Evolutionary conservation across 2,329 filamentous ascomycete genomes (phyloP), one percentile per base, ranked within the genome.

Genomic region (Alternaria gansuensis): DNA sequence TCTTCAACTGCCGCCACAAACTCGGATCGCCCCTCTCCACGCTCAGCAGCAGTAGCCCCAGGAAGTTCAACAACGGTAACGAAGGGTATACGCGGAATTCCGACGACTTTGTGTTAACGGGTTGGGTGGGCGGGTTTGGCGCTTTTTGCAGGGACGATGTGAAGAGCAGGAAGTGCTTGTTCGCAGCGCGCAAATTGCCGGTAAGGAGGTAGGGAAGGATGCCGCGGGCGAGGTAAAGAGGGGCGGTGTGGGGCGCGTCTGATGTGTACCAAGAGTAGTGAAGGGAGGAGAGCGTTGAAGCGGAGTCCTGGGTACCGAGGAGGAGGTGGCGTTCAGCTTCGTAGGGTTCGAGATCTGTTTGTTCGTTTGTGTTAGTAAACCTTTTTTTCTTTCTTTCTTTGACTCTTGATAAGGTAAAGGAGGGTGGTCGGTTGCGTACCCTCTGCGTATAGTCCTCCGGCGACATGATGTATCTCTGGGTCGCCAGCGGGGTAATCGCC

Each of bases 251-350:
- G 2, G 92, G 87, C 51, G 94, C 91, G 78, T 96, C 92, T 72
- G 93, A 87, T 62, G 86, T 88, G 82, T 98, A 99, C 95, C 95
- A 99, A 50, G 88, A 85, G 77, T 96, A 98, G 78, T 98, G 92
- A 79, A 98, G 85, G 68, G 87, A 87, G 48, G 89, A 88, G 53
- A 99, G 85, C 10, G 90, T 84, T 67, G 92, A 88, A 36, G 93
- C 86, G 0, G 93, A 97, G 77, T 96, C 93, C 69, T 90, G 90
- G 9, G 93, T 98, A 60, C 95, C 96, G 37, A 97, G 84, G 48
- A 93, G 79, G 54, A 99, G 84, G 78, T 99, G 95, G 68, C 88
- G 87, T 79, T 99, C 96, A 13, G 96, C 95, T 59, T 97, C 93
- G 82, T 97, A 96, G 26, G 90, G 86, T 62, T 97, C 92, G 77